Percentiles rank a stretch among this genome's conserved stretches.
Conservation (phyloP, 2,329 filamentous ascomycete species). For the Xylariales sp. region DNA sequence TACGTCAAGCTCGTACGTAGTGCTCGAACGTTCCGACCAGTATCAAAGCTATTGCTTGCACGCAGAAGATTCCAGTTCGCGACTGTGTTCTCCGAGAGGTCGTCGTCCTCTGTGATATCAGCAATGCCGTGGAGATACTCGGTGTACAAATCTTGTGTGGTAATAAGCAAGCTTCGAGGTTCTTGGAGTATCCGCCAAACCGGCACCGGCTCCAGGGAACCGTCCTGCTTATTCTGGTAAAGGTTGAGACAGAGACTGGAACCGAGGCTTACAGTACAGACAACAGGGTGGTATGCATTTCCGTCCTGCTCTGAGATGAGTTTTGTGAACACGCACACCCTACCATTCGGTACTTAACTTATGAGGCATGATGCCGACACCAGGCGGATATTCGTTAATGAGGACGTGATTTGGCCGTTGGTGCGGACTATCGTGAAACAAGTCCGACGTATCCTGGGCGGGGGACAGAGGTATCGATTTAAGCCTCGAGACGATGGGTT, state of each 20-base stretch:
- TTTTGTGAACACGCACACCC: too few relatives aligned
- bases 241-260: conserved; percentile 75
- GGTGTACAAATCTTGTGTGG: conserved; percentile 63
- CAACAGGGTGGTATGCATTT: conserved; percentile 77
- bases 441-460: conserved; percentile 25
- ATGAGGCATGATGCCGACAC: conserved; percentile 95
- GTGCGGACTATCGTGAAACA: conserved; percentile 67
- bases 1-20: conserved; percentile 73
- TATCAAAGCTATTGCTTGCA: conserved; percentile 36
- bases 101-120: conserved; percentile 59
- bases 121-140: conserved; percentile 73
- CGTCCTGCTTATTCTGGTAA: conserved; percentile 58
- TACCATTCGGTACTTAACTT: too few relatives aligned
- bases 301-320: too few relatives aligned
- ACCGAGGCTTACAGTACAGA: conserved; percentile 86
- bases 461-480: conserved; percentile 40
- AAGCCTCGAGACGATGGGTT: conserved; percentile 63
- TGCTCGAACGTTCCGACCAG: conserved; percentile 52
- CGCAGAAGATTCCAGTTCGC: conserved; percentile 69
- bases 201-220: conserved; percentile 48
- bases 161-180: conserved; percentile 74
- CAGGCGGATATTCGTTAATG: conserved; percentile 85
- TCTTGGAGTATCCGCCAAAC: conserved; percentile 71
- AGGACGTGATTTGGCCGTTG: conserved; percentile 80
- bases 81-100: conserved; percentile 57